Conservation (phyloP, 1,284 basidiomycete genomes). For the Gomphus bonarii region DNA sequence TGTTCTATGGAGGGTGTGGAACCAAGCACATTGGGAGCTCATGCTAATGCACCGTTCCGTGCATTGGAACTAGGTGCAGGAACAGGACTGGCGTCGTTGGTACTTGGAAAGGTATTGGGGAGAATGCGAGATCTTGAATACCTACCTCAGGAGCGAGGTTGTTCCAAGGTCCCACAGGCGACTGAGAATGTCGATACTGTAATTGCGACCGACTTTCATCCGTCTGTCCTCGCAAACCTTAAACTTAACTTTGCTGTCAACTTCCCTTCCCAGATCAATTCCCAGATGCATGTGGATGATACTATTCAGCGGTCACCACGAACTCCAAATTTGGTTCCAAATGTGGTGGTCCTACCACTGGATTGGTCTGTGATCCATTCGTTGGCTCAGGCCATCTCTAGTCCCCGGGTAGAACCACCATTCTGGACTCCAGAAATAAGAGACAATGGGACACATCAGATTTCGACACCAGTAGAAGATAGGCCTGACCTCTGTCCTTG, state of each 20-base stretch:
- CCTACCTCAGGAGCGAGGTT: neutral
- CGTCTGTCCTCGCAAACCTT: conserved; percentile 67
- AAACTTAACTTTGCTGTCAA: conserved; percentile 56
- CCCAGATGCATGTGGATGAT: neutral
- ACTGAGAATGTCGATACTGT: conserved; percentile 24
- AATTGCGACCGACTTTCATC: conserved; percentile 74
- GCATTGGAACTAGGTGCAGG: conserved; percentile 82
- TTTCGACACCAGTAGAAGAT: neutral
- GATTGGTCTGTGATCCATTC: conserved; percentile 60
- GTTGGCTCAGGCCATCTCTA: neutral
- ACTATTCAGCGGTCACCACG: neutral
- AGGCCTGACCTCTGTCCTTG: neutral
- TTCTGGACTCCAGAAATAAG: neutral
- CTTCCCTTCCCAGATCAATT: conserved; percentile 25
- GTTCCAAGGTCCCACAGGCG: neutral
- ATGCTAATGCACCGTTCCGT: conserved; percentile 27
- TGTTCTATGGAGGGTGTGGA: neutral
- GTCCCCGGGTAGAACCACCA: neutral
- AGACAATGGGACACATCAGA: neutral
- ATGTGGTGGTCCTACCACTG: conserved; percentile 26
- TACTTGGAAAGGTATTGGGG: conserved; percentile 42
- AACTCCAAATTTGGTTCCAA: neutral
- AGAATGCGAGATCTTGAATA: neutral
- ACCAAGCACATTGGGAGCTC: neutral
- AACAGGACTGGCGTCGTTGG: conserved; percentile 77